These are phyloP conservation scores for Cryptococcus sp. DNA, from an alignment of 1,284 basidiomycete species.

Conservation along the genomic window DNA sequence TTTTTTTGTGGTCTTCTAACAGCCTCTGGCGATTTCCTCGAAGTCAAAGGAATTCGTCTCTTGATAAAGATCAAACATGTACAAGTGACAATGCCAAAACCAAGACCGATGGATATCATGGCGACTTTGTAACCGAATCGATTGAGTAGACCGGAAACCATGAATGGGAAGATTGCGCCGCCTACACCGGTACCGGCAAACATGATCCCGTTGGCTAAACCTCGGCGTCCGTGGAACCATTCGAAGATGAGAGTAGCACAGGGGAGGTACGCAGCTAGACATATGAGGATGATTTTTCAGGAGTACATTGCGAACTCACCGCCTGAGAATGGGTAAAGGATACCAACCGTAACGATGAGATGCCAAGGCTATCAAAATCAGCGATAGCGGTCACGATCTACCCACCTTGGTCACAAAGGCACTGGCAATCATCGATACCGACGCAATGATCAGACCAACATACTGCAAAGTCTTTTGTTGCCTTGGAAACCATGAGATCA, in stretches of 20 bases:
- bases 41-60: conserved; percentile 36
- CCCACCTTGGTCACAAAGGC: conserved; percentile 38
- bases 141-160: conserved; percentile 35
- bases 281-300: neutral
- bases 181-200: conserved; percentile 43
- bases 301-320: conserved; percentile 13
- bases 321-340: conserved; percentile 40
- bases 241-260: conserved; percentile 44
- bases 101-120: conserved; percentile 39
- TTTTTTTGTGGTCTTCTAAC: conserved; percentile 1
- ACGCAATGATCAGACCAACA: conserved; percentile 24
- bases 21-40: neutral
- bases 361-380: conserved; percentile 32
- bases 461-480: conserved; percentile 24
- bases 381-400: neutral
- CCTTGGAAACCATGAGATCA: conserved; percentile 32
- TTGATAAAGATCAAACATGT: conserved; percentile 37
- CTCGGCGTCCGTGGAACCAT: conserved; percentile 42
- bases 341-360: conserved; percentile 39
- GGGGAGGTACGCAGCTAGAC: conserved; percentile 31
- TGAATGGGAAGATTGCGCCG: conserved; percentile 42
- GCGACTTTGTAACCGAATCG: conserved; percentile 44
- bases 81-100: conserved; percentile 26
- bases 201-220: conserved; percentile 43
- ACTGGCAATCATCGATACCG: conserved; percentile 23